Percentiles rank a stretch among this genome's conserved stretches.
phyloP scores from a whole-genome alignment of 1,139 yeast genomes.

The Nadsonia starkeyi-henricii region DNA sequence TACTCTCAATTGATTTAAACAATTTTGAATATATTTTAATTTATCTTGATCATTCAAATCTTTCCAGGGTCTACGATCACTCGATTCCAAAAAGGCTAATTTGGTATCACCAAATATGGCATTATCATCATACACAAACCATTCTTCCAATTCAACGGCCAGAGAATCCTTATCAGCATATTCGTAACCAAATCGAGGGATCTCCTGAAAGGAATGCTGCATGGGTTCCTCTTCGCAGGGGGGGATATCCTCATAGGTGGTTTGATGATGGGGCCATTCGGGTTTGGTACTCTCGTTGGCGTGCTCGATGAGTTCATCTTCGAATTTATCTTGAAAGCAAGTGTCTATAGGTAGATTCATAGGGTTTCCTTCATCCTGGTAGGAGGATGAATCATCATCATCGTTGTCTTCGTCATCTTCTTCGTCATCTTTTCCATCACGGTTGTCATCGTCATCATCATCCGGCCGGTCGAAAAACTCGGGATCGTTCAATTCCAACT shows the following conservation, averaged over 20 bases:
- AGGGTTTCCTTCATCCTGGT: not conserved
- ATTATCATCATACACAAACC: slow-evolving; percentile 21
- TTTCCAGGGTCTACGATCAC: not conserved
- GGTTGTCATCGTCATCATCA: slow-evolving; percentile 5
- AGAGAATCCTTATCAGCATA: slow-evolving; percentile 17
- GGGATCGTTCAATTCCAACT: slow-evolving; percentile 5
- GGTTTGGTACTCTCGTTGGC: slow-evolving; percentile 11
- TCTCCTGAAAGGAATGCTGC: slow-evolving; percentile 1
- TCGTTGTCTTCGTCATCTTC: slow-evolving; percentile 2
- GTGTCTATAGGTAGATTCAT: not conserved
- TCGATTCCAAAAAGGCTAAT: slow-evolving; percentile 11
- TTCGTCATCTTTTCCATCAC: not conserved
- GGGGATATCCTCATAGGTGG: too few species aligned
- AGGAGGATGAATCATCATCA: not conserved
- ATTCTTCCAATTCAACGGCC: slow-evolving; percentile 21
- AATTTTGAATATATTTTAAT: not conserved
- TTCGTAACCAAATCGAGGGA: slow-evolving; percentile 17
- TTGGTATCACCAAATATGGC: slow-evolving; percentile 16
- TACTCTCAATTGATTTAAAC: not conserved
- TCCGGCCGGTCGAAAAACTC: slow-evolving; percentile 5
- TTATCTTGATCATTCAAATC: not conserved
- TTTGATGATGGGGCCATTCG: not conserved
- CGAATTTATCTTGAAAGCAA: slow-evolving; percentile 3
- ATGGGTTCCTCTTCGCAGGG: too few species aligned
- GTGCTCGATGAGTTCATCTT: slow-evolving; percentile 8